Evolutionary conservation across 2,329 filamentous ascomycete species (phyloP).

Genomic region (Sporothrix euskadiensis): DNA sequence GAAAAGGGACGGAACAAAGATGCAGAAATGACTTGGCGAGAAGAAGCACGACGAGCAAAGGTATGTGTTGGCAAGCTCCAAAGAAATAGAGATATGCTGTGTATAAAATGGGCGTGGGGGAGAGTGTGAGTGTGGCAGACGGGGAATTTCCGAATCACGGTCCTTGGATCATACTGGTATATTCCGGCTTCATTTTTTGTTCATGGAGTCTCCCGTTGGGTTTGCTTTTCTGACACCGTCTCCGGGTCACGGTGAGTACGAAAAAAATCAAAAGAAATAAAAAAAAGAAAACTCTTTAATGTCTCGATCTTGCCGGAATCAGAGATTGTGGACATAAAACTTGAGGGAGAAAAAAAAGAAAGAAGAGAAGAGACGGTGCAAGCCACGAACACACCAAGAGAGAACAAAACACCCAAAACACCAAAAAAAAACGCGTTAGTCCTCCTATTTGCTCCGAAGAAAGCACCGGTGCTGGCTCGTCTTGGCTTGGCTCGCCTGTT

Average conservation of each 20-base stretch:
- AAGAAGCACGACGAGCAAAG: neutral
- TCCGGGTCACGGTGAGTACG: neutral
- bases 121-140: neutral
- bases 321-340: neutral
- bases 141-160: neutral
- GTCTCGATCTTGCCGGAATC: neutral
- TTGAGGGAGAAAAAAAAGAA: neutral
- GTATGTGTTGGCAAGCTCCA: slow-evolving; percentile 18
- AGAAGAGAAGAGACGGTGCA: neutral
- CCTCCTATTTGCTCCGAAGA: slow-evolving; percentile 17
- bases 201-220: neutral
- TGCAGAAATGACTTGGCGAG: neutral
- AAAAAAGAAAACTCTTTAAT: no score
- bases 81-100: no score
- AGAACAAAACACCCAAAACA: neutral
- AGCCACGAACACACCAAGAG: neutral
- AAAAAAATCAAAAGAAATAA: no score
- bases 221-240: neutral
- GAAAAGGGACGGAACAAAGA: neutral
- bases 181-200: neutral
- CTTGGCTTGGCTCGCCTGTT: slow-evolving; percentile 15
- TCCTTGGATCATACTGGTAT: neutral
- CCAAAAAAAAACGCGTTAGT: neutral
- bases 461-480: slow-evolving; percentile 1
- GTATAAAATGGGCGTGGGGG: neutral